Conservation (phyloP, 1,284 basidiomycete genomes). For the Ceratobasidium sp. region DNA sequence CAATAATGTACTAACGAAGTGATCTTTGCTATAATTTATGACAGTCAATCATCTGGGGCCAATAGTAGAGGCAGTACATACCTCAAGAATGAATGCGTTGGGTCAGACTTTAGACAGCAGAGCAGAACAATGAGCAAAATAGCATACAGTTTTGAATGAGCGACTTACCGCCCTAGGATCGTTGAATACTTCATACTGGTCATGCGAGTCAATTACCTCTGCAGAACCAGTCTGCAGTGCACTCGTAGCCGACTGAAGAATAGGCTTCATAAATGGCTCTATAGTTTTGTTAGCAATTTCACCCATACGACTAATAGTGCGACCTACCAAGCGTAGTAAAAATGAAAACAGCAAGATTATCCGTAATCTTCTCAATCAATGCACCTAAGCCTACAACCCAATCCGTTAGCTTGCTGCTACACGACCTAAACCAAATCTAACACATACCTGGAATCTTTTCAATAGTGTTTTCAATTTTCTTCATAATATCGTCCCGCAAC, state of each 20-base stretch:
- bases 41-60: too few species aligned
- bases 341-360: conserved; percentile 71
- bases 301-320: conserved; percentile 41
- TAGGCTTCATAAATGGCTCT: conserved; percentile 82
- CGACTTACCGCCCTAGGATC: conserved; percentile 75
- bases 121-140: conserved; percentile 3
- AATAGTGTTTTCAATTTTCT: conserved; percentile 84
- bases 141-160: background rate
- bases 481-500: conserved; percentile 88
- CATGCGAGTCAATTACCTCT: conserved; percentile 82
- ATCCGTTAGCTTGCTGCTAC: background rate
- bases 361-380: conserved; percentile 34
- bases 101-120: conserved; percentile 71
- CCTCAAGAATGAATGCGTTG: conserved; percentile 84
- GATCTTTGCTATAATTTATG: conserved; percentile 68
- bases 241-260: conserved; percentile 74
- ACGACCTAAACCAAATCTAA: background rate
- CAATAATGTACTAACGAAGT: conserved; percentile 68
- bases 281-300: conserved; percentile 50
- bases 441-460: conserved; percentile 75
- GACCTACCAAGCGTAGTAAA: conserved; percentile 79
- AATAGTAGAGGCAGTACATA: conserved; percentile 35
- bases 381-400: conserved; percentile 23
- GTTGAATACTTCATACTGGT: conserved; percentile 88
- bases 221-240: conserved; percentile 73